Evolutionary conservation across 495 filamentous ascomycete species (phyloP).

Genomic region (Penicillium cosmopolitanum): DNA sequence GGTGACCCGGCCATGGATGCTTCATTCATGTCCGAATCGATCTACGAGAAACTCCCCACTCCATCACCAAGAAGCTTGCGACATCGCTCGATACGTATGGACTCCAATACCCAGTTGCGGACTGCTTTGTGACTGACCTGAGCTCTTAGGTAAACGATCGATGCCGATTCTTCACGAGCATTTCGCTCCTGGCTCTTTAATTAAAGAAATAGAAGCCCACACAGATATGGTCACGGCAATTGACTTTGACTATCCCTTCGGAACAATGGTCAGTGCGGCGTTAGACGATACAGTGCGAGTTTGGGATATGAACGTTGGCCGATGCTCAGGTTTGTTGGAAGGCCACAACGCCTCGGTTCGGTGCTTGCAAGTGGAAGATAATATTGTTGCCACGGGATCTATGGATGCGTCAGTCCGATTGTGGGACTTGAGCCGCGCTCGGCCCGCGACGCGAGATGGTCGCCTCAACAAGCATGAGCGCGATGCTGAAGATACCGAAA

Average conservation of each 20-base stretch:
- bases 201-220: constrained; percentile 86
- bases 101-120: background rate
- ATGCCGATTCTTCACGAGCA: constrained; percentile 97
- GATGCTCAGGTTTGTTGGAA: constrained; percentile 87
- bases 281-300: constrained; percentile 96
- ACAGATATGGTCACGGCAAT: constrained; percentile 86
- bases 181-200: constrained; percentile 85
- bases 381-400: constrained; percentile 91
- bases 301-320: constrained; percentile 92
- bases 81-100: constrained; percentile 61
- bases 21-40: constrained; percentile 95
- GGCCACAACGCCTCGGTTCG: constrained; percentile 95
- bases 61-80: constrained; percentile 63
- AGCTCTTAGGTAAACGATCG: constrained; percentile 65
- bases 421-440: constrained; percentile 83
- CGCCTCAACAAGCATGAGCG: constrained; percentile 68
- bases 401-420: constrained; percentile 94
- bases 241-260: constrained; percentile 96
- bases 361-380: constrained; percentile 92
- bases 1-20: constrained; percentile 62
- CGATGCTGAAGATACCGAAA: constrained; percentile 61
- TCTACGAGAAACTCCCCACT: constrained; percentile 89
- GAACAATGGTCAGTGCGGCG: constrained; percentile 92
- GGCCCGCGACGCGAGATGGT: constrained; percentile 60
- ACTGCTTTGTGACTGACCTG: constrained; percentile 14